These are phyloP conservation scores for Diutina mesorugosa DNA, from an alignment of 1,139 yeast species.

Conservation along the genomic window DNA sequence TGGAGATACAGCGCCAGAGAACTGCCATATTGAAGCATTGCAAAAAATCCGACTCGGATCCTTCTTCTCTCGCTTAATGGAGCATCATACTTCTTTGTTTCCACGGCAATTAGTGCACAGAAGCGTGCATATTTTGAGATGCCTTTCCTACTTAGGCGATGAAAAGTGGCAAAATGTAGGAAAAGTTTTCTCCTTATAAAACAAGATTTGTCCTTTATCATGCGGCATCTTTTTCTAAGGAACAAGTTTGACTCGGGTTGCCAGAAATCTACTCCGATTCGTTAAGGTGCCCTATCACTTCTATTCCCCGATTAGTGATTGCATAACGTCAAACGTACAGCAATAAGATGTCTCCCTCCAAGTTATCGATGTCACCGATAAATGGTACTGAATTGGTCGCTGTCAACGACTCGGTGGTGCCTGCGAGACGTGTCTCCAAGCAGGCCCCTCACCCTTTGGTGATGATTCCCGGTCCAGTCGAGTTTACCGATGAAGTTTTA, in stretches of 20 bases:
- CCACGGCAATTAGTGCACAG: neutral
- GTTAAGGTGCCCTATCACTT: neutral
- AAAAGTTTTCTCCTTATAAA: neutral
- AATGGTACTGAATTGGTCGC: neutral
- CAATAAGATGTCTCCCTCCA: neutral
- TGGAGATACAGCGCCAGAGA: neutral
- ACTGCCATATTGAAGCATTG: too few species aligned
- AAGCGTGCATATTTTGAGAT: neutral
- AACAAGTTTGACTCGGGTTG: neutral
- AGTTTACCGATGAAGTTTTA: conserved; percentile 3
- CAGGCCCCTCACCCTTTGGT: conserved; percentile 3
- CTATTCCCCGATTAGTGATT: neutral
- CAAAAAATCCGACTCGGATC: too few species aligned
- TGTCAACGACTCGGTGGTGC: neutral
- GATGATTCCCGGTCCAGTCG: conserved; percentile 4
- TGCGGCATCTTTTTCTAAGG: neutral
- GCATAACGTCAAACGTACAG: neutral
- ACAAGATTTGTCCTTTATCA: neutral
- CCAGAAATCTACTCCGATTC: neutral
- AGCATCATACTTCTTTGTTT: neutral
- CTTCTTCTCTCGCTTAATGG: neutral
- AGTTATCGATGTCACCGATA: neutral
- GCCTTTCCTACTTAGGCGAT: neutral
- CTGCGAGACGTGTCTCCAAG: neutral
- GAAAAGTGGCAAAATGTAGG: neutral